Conservation (phyloP, 345 rosid genomes). For the Citrus glauca region DNA sequence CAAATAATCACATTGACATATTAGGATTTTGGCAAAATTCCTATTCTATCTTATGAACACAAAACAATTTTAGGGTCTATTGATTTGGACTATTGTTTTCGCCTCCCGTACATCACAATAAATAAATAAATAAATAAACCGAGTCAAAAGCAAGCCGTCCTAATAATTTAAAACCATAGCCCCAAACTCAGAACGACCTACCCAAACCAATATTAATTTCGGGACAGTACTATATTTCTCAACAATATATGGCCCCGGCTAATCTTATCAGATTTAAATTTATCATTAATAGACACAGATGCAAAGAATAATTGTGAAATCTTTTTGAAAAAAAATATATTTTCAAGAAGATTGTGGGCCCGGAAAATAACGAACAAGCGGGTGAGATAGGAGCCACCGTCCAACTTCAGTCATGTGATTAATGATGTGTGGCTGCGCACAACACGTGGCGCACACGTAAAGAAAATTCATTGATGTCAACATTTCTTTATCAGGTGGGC, state of each 20-base stretch:
- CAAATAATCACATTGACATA: not conserved
- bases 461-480: not conserved
- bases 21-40: not conserved
- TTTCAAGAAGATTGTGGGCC: not conserved
- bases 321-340: not conserved
- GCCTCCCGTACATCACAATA: not conserved
- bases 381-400: conserved; percentile 20
- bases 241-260: conserved; percentile 6
- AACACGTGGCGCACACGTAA: not conserved
- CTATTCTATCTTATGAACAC: not conserved
- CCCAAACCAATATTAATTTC: too few relatives aligned
- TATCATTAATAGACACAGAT: not conserved
- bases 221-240: not conserved
- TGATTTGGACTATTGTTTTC: not conserved
- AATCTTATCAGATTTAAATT: not conserved
- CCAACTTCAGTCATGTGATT: not conserved
- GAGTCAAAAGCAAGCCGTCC: not conserved
- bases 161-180: not conserved
- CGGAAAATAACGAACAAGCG: not conserved
- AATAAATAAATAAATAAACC: not conserved
- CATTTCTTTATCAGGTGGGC: not conserved
- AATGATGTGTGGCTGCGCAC: not conserved
- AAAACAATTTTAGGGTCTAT: not conserved
- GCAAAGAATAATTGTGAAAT: not conserved
- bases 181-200: not conserved